Base-by-base conservation (phyloP, 495 filamentous ascomycete genomes). In the Cercophora samala region DNA sequence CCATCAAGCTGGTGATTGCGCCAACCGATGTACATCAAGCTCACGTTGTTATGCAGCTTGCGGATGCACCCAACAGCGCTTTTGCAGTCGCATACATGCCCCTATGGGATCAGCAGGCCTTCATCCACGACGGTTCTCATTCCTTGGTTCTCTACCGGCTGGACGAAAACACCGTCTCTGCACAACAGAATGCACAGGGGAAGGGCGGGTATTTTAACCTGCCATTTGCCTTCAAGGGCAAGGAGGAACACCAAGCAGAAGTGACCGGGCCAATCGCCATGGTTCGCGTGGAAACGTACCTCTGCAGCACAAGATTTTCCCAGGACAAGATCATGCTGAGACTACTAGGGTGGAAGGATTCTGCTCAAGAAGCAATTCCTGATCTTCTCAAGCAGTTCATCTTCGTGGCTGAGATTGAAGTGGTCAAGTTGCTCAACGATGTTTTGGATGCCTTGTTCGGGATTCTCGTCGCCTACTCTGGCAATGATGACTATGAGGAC, bases 351-450 rank as follows among this genome's bases (percentile, higher is more conserved):
- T 98, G 96, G 94, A 91, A 87, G 69, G 88, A 93, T 19, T 85
- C 89, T 32, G 80, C 88, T 1, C 82, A 86, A 52, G 86, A 86
- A 52, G 87, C 94, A 23, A 82, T 95, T 1, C 79, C 91, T 1
- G 83, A 87, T 21, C 82, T 96, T 5, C 78, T 99, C 37, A 89
- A 91, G 75, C 87, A 91, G 66, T 84, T 98, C 51, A 87, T 91
- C 9, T 99, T 98, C 72, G 95, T 99, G 11, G 89, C 95, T 0
- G 95, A 99, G 75, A 97, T 97, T 61, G 95, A 99, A 78, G 91
- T 98, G 25, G 95, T 98, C 66, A 99, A 97, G 78, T 84, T 97
- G 61, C 80, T 97, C 9, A 87, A 85, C 66, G 90, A 96, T 72
- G 93, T 99, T 17, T 89, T 99, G 70, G 92, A 97, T 74, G 88